Conservation (phyloP, 768 basidiomycete genomes). For the Mycena vitilis region DNA sequence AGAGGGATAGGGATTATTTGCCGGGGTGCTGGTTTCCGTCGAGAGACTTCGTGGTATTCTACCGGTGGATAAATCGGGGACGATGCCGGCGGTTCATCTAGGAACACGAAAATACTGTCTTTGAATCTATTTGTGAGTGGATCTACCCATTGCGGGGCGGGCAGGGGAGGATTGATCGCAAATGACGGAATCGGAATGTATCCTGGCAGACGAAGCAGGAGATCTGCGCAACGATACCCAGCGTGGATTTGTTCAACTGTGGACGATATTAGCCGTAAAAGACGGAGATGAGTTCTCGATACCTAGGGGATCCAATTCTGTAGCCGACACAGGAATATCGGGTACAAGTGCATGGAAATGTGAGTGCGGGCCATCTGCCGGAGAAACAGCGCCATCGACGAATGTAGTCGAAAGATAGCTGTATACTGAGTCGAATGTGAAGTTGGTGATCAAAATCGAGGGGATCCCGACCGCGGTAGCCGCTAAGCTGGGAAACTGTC, state of each 20-base stretch:
- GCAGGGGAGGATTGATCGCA: conserved; percentile 60
- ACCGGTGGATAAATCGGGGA: conserved; percentile 56
- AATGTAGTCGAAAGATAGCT: conserved; percentile 75
- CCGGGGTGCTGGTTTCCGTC: conserved; percentile 47
- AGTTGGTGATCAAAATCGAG: conserved; percentile 81
- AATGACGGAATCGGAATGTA: conserved; percentile 85
- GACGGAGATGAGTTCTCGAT: not conserved
- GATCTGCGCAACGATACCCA: conserved; percentile 78
- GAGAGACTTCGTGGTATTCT: conserved; percentile 43
- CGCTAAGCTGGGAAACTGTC: conserved; percentile 61
- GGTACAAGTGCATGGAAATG: conserved; percentile 49
- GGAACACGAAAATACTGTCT: conserved; percentile 55
- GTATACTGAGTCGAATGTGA: conserved; percentile 87
- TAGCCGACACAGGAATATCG: conserved; percentile 66
- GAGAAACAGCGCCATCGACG: conserved; percentile 50
- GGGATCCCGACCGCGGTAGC: conserved; percentile 75
- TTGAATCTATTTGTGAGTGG: conserved; percentile 56
- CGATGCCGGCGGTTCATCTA: conserved; percentile 47
- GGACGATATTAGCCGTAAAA: not conserved
- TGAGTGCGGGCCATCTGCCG: conserved; percentile 28
- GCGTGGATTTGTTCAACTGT: conserved; percentile 67
- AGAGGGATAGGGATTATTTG: conserved; percentile 67
- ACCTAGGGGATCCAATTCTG: conserved; percentile 62
- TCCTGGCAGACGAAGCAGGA: conserved; percentile 78
- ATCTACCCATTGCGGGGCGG: conserved; percentile 75